Percentiles rank a stretch among this genome's conserved stretches.
Conservation (phyloP, 768 basidiomycete genomes). For the Amanita rubescens region DNA sequence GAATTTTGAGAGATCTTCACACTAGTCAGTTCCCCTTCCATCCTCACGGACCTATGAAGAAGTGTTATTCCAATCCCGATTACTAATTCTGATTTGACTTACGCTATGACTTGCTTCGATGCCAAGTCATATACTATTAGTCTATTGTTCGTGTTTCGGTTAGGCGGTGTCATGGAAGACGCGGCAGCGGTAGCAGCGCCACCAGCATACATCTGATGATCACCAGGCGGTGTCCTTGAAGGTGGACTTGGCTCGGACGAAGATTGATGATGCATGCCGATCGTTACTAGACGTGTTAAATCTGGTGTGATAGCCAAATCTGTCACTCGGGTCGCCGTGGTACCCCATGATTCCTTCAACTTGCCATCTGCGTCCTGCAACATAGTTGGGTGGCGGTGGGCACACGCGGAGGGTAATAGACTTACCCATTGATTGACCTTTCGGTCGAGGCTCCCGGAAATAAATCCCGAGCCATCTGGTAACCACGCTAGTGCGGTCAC, state of each 20-base stretch:
- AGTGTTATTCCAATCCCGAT: constrained; percentile 8
- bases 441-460: constrained; percentile 83
- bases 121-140: constrained; percentile 74
- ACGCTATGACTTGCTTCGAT: constrained; percentile 65
- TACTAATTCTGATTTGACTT: constrained; percentile 24
- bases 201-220: constrained; percentile 24
- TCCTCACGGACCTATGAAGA: constrained; percentile 46
- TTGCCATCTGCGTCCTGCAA: constrained; percentile 69
- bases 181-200: constrained; percentile 29
- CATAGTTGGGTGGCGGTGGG: background rate
- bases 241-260: constrained; percentile 16
- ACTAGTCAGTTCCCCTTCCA: constrained; percentile 81
- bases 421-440: constrained; percentile 80
- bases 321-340: constrained; percentile 70
- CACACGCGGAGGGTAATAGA: constrained; percentile 9
- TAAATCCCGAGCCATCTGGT: constrained; percentile 82
- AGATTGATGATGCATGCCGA: constrained; percentile 50
- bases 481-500: constrained; percentile 86
- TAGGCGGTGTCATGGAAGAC: constrained; percentile 21
- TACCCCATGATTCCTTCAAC: constrained; percentile 60
- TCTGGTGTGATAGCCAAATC: constrained; percentile 87
- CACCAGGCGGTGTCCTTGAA: constrained; percentile 26
- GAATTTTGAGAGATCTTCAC: constrained; percentile 84
- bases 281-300: constrained; percentile 73
- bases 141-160: constrained; percentile 42